Percentiles rank a stretch among this genome's conserved stretches.
Conservation (phyloP, 768 basidiomycete genomes). For the Amanita thiersii region DNA sequence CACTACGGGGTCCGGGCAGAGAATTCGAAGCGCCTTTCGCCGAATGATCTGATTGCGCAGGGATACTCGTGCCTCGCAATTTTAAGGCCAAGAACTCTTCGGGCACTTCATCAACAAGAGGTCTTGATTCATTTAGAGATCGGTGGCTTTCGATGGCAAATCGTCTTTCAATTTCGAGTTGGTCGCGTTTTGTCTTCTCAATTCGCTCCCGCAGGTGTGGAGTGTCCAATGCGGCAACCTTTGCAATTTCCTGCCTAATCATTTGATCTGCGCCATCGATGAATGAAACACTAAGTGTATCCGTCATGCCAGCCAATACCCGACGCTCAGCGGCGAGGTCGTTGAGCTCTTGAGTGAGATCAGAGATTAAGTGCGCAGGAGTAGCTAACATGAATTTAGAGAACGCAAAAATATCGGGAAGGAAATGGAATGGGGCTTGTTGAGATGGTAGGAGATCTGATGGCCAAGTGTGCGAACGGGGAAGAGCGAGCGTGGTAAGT, state of each 20-base stretch:
- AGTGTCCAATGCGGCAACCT: conserved; percentile 70
- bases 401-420: conserved; percentile 83
- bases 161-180: conserved; percentile 45
- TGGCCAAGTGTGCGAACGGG: conserved; percentile 88
- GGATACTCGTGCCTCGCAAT: conserved; percentile 13
- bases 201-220: conserved; percentile 55
- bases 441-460: conserved; percentile 88
- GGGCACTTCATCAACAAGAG: conserved; percentile 33
- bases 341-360: conserved; percentile 65
- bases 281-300: conserved; percentile 72
- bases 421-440: conserved; percentile 92
- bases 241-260: conserved; percentile 72
- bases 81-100: conserved; percentile 50
- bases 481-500: conserved; percentile 91
- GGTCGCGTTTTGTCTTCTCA: conserved; percentile 51
- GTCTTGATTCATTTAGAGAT: conserved; percentile 19
- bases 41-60: conserved; percentile 10
- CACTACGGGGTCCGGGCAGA: conserved; percentile 27
- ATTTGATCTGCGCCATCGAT: conserved; percentile 72
- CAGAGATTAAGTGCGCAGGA: conserved; percentile 69
- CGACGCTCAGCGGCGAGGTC: conserved; percentile 68
- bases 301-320: conserved; percentile 55
- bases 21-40: conserved; percentile 4
- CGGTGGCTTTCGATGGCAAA: conserved; percentile 20
- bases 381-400: conserved; percentile 97